A percentile compares a stretch with the other conserved stretches of the same genome.
Conservation (phyloP, 2,329 filamentous ascomycete species). For the Aschersonia sp. region DNA sequence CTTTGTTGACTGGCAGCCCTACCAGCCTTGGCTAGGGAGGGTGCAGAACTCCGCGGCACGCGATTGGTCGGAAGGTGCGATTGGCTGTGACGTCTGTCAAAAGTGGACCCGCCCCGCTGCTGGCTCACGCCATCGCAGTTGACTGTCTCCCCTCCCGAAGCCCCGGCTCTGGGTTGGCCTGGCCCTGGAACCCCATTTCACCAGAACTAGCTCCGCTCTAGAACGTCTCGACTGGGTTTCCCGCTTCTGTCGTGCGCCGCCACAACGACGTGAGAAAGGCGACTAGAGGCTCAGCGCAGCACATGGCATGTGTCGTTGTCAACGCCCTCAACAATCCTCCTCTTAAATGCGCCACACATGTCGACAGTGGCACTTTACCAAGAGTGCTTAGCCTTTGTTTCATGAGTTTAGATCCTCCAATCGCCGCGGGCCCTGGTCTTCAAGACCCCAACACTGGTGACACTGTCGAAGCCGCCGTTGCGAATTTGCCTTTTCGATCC, state of each 20-base stretch:
- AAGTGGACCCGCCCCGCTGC: not conserved
- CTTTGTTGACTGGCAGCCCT: not conserved
- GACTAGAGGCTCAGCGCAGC: not conserved
- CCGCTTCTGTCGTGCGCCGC: not conserved
- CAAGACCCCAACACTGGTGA: not conserved
- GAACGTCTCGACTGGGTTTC: not conserved
- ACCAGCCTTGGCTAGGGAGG: not conserved
- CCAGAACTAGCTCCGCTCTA: not conserved
- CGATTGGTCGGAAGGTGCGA: not conserved
- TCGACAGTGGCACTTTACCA: not conserved
- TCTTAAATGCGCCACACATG: not conserved
- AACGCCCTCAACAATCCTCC: not conserved
- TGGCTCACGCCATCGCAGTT: not conserved
- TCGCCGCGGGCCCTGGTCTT: not conserved
- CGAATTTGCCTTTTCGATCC: not conserved
- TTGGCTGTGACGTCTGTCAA: not conserved
- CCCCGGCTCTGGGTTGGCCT: not conserved
- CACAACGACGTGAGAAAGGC: not conserved
- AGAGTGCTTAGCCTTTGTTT: not conserved
- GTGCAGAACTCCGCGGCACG: not conserved
- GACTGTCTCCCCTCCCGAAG: not conserved
- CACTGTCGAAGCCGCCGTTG: not conserved
- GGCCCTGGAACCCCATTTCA: too few relatives aligned
- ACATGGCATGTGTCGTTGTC: not conserved
- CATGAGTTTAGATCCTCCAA: not conserved